Percentiles rank a stretch among this genome's conserved stretches.
These are phyloP conservation scores for Thelonectria blattea DNA, from an alignment of 2,329 filamentous ascomycete genomes.

Conservation along the genomic window DNA sequence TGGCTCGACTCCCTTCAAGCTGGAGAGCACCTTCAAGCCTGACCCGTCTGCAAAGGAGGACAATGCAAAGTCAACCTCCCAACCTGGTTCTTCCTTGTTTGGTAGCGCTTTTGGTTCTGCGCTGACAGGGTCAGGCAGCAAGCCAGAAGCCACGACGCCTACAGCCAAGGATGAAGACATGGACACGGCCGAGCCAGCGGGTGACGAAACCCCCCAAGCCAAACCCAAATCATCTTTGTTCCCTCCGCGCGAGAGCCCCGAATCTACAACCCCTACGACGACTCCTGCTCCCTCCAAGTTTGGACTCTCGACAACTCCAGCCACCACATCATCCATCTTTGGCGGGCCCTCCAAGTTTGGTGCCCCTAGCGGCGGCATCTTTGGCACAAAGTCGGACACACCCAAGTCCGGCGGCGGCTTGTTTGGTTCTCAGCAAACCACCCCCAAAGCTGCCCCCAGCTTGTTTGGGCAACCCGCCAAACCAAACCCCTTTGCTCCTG, in stretches of 20 bases:
- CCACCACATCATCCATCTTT: conserved; percentile 43
- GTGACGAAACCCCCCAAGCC: conserved; percentile 45
- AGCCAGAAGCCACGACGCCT: conserved; percentile 42
- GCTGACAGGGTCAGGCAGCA: conserved; percentile 55
- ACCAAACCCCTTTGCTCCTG: conserved; percentile 19
- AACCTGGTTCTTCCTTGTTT: conserved; percentile 59
- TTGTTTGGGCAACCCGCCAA: conserved; percentile 35
- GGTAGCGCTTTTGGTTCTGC: conserved; percentile 66
- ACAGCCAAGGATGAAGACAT: conserved; percentile 60
- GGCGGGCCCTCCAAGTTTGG: conserved; percentile 42
- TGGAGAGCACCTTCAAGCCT: conserved; percentile 70
- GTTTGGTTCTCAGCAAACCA: conserved; percentile 35
- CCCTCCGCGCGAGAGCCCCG: conserved; percentile 35
- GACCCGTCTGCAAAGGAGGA: conserved; percentile 68
- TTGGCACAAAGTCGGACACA: conserved; percentile 31
- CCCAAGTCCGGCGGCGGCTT: conserved; percentile 24
- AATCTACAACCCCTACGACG: conserved; percentile 56
- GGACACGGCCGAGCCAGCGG: conserved; percentile 46
- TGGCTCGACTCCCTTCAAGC: conserved; percentile 66
- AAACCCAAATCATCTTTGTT: conserved; percentile 44
- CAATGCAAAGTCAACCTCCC: conserved; percentile 53
- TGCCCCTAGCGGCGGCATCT: conserved; percentile 32
- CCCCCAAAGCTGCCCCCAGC: conserved; percentile 34
- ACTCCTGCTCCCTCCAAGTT: conserved; percentile 59
- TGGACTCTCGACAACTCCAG: conserved; percentile 45